These are phyloP conservation scores for Colletotrichum siamense DNA, from an alignment of 2,329 filamentous ascomycete genomes.

Conservation along the genomic window DNA sequence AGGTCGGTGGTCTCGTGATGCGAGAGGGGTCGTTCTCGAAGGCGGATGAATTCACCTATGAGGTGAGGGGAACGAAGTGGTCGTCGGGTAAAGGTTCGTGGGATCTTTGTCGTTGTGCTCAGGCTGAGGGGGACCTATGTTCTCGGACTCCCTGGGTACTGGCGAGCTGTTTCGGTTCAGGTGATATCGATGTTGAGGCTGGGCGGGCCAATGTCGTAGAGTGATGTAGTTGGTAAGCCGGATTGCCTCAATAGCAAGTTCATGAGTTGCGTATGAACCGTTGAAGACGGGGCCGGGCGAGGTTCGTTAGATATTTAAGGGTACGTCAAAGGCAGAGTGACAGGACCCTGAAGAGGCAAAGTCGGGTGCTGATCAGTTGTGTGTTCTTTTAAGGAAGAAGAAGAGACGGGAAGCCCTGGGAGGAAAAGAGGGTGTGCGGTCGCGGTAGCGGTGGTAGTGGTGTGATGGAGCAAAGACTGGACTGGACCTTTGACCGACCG, in stretches of 20 bases:
- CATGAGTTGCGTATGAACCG: conserved; percentile 32
- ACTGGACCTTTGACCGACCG: not conserved
- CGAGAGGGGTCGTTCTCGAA: not conserved
- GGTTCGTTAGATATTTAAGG: conserved; percentile 12
- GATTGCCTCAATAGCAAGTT: conserved; percentile 46
- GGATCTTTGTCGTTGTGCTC: not conserved
- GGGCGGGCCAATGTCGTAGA: conserved; percentile 30
- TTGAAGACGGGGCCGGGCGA: conserved; percentile 10
- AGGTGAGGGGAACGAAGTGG: not conserved
- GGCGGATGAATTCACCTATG: not conserved
- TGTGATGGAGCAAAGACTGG: conserved; percentile 19
- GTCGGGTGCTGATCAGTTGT: conserved; percentile 5
- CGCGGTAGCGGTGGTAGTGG: conserved; percentile 1
- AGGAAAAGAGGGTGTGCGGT: conserved; percentile 6
- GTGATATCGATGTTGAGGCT: conserved; percentile 1
- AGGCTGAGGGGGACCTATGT: not conserved
- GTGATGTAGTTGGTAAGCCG: not conserved
- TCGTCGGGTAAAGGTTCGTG: not conserved
- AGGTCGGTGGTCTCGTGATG: not conserved
- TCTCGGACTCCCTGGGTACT: not conserved
- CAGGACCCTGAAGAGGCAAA: conserved; percentile 13
- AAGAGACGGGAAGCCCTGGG: conserved; percentile 18
- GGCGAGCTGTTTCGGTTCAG: not conserved
- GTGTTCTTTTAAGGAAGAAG: conserved; percentile 9
- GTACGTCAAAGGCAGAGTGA: conserved; percentile 15